Base-by-base conservation (phyloP, 2,329 filamentous ascomycete species). In the Fusarium sp. region DNA sequence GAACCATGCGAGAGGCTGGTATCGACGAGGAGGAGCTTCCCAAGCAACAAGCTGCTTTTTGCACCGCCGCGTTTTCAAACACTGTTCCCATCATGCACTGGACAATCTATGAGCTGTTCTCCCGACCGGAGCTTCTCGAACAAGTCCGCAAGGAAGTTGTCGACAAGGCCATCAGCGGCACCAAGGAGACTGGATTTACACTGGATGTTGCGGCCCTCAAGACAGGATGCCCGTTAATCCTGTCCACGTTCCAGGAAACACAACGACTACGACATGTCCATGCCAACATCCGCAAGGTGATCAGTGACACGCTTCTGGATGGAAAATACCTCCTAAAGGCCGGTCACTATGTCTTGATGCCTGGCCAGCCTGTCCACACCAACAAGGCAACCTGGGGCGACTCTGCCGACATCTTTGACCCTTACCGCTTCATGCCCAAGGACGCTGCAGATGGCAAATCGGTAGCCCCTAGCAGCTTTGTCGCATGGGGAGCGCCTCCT, bases 311-410 rank as follows among this genome's bases (percentile, higher is more conserved):
- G 0, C 21, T 75, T 0, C 53, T 79, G 3, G 72, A 74, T 9
- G 69, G 65, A 2, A 64, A 67, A 23, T 75, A 75, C 15, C 58
- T 78, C 2, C 65, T 80, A 13, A 76, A 75, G 53, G 67, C 66
- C 6, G 78, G 77, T 0, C 67, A 69, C 13, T 68, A 70, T 10
- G 37, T 78, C 0, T 70, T 73, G 48, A 73, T 79, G 57, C 77
- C 77, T 0, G 70, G 66, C 3, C 49, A 68, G 4, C 60, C 75
- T 1, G 63, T 72, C 1, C 70, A 75, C 52, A 66, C 68, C 4
- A 72, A 72, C 50, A 61, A 66, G 1, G 35, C 49, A 0, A 66
- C 74, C 9, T 78, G 76, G 76, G 76, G 75, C 1, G 57, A 65
- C 0, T 67, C 72, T 0, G 73, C 66, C 1, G 68, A 58, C 2